Percentiles rank a stretch among this genome's conserved stretches.
Evolutionary conservation across 495 filamentous ascomycete genomes (phyloP).

Genomic region (Copromyces sp.): DNA sequence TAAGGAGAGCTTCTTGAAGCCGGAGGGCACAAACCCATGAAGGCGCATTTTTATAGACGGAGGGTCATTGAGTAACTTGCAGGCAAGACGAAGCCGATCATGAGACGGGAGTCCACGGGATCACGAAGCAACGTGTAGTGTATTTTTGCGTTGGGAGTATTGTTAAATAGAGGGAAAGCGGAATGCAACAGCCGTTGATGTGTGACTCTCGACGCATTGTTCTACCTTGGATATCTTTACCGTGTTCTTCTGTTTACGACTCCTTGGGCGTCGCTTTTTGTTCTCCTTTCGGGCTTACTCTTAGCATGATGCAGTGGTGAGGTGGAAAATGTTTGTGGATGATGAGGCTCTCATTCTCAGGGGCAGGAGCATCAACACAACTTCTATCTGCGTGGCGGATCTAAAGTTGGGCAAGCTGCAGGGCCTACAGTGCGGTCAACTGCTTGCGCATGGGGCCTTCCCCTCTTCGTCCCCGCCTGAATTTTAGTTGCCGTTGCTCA

Average conservation of each 20-base stretch:
- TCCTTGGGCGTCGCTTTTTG: background rate
- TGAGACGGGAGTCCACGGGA: background rate
- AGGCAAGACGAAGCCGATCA: background rate
- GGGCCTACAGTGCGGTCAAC: background rate
- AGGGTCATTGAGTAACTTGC: background rate
- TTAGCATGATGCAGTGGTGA: background rate
- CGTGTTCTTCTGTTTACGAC: background rate
- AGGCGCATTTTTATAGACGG: background rate
- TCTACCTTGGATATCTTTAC: background rate
- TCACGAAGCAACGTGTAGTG: background rate
- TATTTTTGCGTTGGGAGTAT: background rate
- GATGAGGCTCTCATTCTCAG: background rate
- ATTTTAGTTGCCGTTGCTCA: background rate
- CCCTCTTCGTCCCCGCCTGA: background rate
- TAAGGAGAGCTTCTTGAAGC: conserved; percentile 32
- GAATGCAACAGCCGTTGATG: background rate
- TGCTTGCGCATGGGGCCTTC: background rate
- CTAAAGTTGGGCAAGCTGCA: background rate
- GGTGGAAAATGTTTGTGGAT: too few species aligned
- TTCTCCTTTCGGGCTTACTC: background rate
- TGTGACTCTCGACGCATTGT: background rate
- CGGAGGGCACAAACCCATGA: background rate
- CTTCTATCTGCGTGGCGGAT: too few species aligned
- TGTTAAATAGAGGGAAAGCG: background rate
- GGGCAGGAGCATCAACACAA: background rate